Evolutionary conservation across 352 stramenopile species (phyloP), one percentile per base, ranked within the genome.

Genomic region (Phytophthora sojae): DNA sequence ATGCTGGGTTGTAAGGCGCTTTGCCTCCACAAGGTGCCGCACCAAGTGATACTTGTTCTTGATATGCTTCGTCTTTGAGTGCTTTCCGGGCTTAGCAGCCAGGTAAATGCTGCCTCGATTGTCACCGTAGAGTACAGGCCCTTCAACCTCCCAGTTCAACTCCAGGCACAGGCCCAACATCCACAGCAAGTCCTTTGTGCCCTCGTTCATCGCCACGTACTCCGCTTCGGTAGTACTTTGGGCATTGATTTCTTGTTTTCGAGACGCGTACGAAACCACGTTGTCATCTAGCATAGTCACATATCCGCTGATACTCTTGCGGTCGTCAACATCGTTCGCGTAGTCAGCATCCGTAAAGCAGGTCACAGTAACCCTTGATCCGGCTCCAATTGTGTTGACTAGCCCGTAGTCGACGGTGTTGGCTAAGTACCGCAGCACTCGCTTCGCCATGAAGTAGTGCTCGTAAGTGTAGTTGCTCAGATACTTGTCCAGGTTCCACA

Each of bases 201-300:
- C 39, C 39, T 47, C 37, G 6, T 45, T 45, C 37, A 45, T 45
- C 11, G 37, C n/a, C n/a, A n/a, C n/a, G n/a, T n/a, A n/a, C n/a
- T n/a, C n/a, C n/a, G n/a, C n/a, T n/a, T n/a, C n/a, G 37, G 37
- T 45, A 45, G 37, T 45, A 45, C 37, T 45, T 45, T 45, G 37
- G 11, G 37, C 37, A 45, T 45, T 45, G 37, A 17, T 45, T 17
- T 45, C 37, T 17, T 45, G 37, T 45, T 45, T 45, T 17, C 37
- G 37, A 17, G 37, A 45, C 37, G 37, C 37, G 11, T 45, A 45
- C 37, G 37, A 8, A 17, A 45, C 37, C 6, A 45, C 37, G 11
- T 45, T 45, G 37, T 9, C 37, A 45, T 45, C 37, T 17, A 45
- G 37, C 37, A 45, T 45, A 17, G 12, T 45, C 37, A 45, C 11